These are phyloP conservation scores for Verticillium nonalfalfae DNA, from an alignment of 2,329 filamentous ascomycete species.

Conservation along the genomic window DNA sequence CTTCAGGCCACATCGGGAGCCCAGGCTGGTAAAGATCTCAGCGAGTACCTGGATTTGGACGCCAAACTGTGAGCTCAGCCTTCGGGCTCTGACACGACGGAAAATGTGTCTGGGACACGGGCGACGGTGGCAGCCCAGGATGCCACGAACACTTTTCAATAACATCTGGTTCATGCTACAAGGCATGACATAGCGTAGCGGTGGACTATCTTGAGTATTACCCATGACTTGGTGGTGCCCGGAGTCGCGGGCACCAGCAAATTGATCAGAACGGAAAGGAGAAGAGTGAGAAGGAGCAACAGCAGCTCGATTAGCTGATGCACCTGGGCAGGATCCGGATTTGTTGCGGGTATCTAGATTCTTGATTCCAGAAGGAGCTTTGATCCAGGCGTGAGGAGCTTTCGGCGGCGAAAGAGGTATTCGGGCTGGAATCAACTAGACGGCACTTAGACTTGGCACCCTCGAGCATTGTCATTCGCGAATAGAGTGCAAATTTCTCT, in stretches of 20 bases:
- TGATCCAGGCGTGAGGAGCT: not conserved
- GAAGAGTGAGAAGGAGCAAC: not conserved
- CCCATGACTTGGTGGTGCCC: not conserved
- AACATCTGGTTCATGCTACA: not conserved
- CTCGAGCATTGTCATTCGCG: not conserved
- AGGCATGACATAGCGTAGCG: not conserved
- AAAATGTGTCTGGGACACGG: not conserved
- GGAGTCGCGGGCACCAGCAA: not conserved
- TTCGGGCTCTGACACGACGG: not conserved
- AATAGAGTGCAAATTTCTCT: not conserved
- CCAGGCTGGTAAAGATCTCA: slow-evolving; percentile 66
- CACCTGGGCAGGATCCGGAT: not conserved
- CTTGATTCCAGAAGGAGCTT: not conserved
- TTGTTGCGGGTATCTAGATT: not conserved
- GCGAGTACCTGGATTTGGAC: slow-evolving; percentile 79
- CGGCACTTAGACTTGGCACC: not conserved
- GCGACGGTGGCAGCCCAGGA: not conserved
- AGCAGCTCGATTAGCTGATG: not conserved
- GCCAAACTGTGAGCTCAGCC: slow-evolving; percentile 61
- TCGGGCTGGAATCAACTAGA: not conserved
- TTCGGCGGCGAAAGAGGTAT: not conserved
- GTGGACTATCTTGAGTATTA: not conserved
- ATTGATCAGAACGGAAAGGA: not conserved
- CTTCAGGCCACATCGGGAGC: slow-evolving; percentile 69
- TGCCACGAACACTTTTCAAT: not conserved